Conservation (phyloP, 2,329 filamentous ascomycete genomes). For the Kalaharituber pfeilii region DNA sequence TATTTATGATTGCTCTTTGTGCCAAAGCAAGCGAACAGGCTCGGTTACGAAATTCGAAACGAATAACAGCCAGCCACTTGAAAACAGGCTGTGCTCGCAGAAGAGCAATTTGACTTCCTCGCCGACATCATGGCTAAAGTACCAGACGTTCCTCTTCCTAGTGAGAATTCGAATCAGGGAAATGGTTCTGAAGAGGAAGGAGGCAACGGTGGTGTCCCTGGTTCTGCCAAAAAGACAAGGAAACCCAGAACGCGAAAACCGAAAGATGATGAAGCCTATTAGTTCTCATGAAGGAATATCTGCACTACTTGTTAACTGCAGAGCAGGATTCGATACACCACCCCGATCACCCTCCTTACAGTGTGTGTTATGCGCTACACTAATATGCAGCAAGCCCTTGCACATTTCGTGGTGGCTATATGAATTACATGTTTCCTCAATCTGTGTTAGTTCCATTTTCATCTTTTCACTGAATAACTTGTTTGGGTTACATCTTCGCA, state of each 20-base stretch:
- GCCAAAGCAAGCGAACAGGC: conserved; percentile 75
- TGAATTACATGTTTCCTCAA: neutral
- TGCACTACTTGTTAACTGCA: neutral
- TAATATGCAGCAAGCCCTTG: neutral
- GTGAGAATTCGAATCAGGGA: conserved; percentile 23
- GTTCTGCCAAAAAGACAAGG: conserved; percentile 13
- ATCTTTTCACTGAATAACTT: too few species aligned
- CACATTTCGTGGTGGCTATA: neutral
- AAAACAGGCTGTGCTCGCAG: conserved; percentile 75
- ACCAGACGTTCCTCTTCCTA: conserved; percentile 34
- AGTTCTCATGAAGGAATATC: neutral
- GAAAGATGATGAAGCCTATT: conserved; percentile 13
- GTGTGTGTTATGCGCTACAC: neutral
- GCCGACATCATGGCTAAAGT: conserved; percentile 79
- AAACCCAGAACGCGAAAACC: conserved; percentile 15
- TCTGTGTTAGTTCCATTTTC: conserved; percentile 8
- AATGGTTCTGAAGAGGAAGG: conserved; percentile 26
- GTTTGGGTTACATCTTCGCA: too few species aligned
- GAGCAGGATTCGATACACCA: neutral
- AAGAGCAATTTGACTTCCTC: conserved; percentile 89
- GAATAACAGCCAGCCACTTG: conserved; percentile 76
- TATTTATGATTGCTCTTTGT: conserved; percentile 94
- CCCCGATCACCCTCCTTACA: neutral
- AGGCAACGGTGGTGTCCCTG: conserved; percentile 6
- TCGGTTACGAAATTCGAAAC: conserved; percentile 64